Evolutionary conservation across 176 grass and related monocot species (phyloP).

Genomic region (Zea mays): DNA sequence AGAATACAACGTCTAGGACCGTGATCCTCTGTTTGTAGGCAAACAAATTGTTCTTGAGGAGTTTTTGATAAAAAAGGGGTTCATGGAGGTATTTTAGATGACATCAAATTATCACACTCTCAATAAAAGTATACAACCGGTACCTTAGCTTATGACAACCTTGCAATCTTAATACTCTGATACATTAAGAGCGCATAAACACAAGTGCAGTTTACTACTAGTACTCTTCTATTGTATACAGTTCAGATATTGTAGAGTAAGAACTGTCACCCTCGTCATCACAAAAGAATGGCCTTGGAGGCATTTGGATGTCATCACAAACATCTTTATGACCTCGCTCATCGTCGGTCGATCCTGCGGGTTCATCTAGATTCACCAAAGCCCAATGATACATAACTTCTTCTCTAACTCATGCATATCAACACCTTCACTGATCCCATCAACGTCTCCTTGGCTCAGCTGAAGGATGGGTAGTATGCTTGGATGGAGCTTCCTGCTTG

Average conservation of each 20-base stretch:
- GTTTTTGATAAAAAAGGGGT: not conserved
- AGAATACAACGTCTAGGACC: not conserved
- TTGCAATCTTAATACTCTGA: too few species aligned
- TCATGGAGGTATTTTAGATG: not conserved
- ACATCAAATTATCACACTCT: not conserved
- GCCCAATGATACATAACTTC: slow-evolving; percentile 39
- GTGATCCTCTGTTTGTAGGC: not conserved
- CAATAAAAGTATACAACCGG: not conserved
- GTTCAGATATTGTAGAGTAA: too few species aligned
- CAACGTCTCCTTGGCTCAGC: not conserved
- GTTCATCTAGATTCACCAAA: slow-evolving; percentile 59
- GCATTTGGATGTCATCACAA: slow-evolving; percentile 24
- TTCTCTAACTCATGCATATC: slow-evolving; percentile 51
- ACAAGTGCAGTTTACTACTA: too few species aligned
- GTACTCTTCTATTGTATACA: too few species aligned
- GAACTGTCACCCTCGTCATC: not conserved
- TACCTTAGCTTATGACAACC: not conserved
- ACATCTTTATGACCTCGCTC: too few species aligned
- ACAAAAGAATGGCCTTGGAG: slow-evolving; percentile 44
- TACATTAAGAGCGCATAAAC: too few species aligned
- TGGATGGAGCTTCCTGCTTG: not conserved
- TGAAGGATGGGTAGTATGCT: not conserved
- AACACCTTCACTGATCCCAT: not conserved
- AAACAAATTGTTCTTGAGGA: not conserved
- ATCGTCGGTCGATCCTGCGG: slow-evolving; percentile 38